Conservation (phyloP, 2,329 filamentous ascomycete species). For the Chaetomium globosum region DNA sequence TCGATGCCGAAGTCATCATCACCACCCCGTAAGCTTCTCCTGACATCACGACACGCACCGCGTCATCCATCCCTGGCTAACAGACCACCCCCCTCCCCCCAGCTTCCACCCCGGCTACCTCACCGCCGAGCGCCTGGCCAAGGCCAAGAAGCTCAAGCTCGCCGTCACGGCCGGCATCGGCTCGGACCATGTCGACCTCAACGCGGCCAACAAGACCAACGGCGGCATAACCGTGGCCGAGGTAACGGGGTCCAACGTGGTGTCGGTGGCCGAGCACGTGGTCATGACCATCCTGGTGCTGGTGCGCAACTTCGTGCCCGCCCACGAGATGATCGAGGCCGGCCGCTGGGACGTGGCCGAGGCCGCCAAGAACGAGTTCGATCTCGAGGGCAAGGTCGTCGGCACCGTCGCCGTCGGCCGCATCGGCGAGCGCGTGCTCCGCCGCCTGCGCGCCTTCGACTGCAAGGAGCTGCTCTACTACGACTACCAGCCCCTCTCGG, state of each 20-base stretch:
- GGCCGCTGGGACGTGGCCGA: constrained; percentile 96
- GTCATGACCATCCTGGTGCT: constrained; percentile 97
- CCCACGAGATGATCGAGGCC: constrained; percentile 85
- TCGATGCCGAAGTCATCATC: constrained; percentile 98
- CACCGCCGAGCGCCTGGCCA: constrained; percentile 90
- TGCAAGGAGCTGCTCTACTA: constrained; percentile 99
- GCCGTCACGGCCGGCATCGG: constrained; percentile 97
- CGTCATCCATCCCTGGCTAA: constrained; percentile 10
- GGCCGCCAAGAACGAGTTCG: constrained; percentile 97
- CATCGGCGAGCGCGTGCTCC: constrained; percentile 96
- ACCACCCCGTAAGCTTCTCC: constrained; percentile 75
- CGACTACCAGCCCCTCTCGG: constrained; percentile 91
- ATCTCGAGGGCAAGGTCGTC: constrained; percentile 95
- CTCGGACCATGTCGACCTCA: constrained; percentile 95
- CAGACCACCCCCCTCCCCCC: constrained; percentile 14
- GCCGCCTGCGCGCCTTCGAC: constrained; percentile 94
- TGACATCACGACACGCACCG: neutral
- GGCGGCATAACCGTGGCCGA: constrained; percentile 96
- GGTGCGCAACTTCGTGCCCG: constrained; percentile 97
- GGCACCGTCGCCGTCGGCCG: constrained; percentile 96
- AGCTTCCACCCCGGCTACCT: constrained; percentile 99
- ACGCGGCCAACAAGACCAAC: constrained; percentile 97
- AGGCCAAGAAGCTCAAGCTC: constrained; percentile 98
- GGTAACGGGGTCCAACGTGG: constrained; percentile 97
- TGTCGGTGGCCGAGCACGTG: constrained; percentile 98